Base-by-base conservation (phyloP, 805 yeast genomes). In the Sugiyamaella floridensis region DNA sequence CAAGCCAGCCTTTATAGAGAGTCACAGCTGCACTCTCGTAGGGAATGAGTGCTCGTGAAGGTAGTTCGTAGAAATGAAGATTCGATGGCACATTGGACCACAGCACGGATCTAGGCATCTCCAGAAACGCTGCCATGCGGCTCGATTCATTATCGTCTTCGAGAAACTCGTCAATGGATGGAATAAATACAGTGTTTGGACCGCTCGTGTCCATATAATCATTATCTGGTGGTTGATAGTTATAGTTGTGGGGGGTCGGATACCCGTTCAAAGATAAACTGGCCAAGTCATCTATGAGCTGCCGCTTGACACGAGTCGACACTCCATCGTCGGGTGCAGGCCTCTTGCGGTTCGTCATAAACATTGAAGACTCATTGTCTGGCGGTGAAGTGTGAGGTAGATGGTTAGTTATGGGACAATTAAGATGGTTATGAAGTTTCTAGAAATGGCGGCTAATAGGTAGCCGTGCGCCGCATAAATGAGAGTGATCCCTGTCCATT, bases 291-390 rank as follows among this genome's bases (percentile, higher is more conserved):
- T 51, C 55, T 12, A 58, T 45, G 18, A 58, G 49, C 41, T 56
- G 53, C 4, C 60, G 83, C 79, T 80, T 81, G 78, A 28, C 47
- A 4, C 55, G 41, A 6, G 51, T 51, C 22, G 43, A 10, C 26
- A 26, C 41, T 10, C 43, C 45, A 10, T 28, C 16, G 32, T 54
- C 52, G 26, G 44, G 43, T 3, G 48, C 44, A 14, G 40, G 32
- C 18, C 47, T 14, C 18, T 50, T 50, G 29, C 48, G n/a, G 37
- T 32, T 32, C 37, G 37, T 32, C 37, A 32, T 14, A 14, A 32
- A 10, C 37, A 32, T 32, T 32, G 37, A 14, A 32, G 12, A 32
- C n/a, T 32, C 37, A 32, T 32, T 32, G 12, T 32, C 12, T 14
- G 4, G 37, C 12, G 4, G n/a, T 42, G 19, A 18, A 20, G 22